Conservation (phyloP, 495 filamentous ascomycete genomes). For the Cercophora sp. region DNA sequence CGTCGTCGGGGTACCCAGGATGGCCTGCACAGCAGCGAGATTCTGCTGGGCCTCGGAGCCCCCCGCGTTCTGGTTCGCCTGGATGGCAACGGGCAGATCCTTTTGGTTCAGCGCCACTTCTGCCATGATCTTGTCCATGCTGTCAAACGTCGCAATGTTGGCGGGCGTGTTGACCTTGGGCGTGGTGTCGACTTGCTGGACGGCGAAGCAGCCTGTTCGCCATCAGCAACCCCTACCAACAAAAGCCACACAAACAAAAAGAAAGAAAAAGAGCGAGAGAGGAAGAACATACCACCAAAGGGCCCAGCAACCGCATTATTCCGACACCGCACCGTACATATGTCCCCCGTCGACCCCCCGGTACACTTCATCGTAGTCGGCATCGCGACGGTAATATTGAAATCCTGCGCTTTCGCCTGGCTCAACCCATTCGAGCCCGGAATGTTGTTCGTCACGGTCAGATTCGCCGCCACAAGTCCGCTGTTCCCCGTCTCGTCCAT, state of each 20-base stretch:
- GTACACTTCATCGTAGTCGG: constrained; percentile 36
- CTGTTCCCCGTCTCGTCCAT: constrained; percentile 43
- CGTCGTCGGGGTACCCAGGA: constrained; percentile 13
- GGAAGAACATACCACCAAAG: constrained; percentile 49
- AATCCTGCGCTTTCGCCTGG: constrained; percentile 42
- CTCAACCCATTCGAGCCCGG: constrained; percentile 45
- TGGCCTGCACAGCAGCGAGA: constrained; percentile 25
- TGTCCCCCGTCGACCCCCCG: constrained; percentile 43
- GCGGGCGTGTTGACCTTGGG: constrained; percentile 32
- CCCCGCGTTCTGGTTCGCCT: constrained; percentile 36
- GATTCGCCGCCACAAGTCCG: constrained; percentile 37
- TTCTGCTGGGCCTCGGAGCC: constrained; percentile 26
- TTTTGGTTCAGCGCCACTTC: constrained; percentile 31
- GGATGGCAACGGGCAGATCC: constrained; percentile 34
- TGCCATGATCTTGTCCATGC: constrained; percentile 23
- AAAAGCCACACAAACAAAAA: not conserved
- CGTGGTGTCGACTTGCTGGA: constrained; percentile 38
- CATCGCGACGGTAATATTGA: constrained; percentile 45
- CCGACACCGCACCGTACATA: constrained; percentile 54
- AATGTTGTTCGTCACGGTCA: constrained; percentile 42
- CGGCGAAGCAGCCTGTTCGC: constrained; percentile 45
- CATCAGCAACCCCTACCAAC: constrained; percentile 7
- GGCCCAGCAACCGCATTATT: constrained; percentile 55
- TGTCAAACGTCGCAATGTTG: constrained; percentile 29
- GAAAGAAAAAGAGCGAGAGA: not conserved